Base-by-base conservation (phyloP, 306 rosid genomes). In the Glycyrrhiza uralensis region DNA sequence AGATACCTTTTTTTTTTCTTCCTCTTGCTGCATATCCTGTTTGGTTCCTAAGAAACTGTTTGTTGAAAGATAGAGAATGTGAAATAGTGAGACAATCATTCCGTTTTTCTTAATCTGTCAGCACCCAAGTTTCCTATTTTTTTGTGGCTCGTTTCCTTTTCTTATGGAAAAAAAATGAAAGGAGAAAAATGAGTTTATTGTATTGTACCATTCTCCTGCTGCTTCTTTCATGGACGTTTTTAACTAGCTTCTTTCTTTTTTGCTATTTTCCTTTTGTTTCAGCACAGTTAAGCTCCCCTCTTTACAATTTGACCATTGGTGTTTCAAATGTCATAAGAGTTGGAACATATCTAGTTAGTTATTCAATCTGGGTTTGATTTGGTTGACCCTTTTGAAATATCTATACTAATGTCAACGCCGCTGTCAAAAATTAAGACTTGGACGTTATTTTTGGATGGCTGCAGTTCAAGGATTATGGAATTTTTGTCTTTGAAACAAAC, bases 351-450 rank as follows among this genome's bases (percentile, higher is more conserved):
- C 41, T 55, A 69, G 38, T 4, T 8, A 6, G 7, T 57, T 67
- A 35, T 72, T 23, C 60, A 67, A 66, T 71, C 73, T 58, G 75
- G 81, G 79, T 69, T 22, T 45, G 44, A 59, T 49, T 79, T 69
- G 29, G 68, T 10, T 49, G 38, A 39, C 62, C 33, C 64, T 58
- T 72, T 59, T 69, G 7, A 33, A 54, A 49, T 4, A 26, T 65
- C 9, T 32, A 4, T n/a, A n/a, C n/a, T n/a, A n/a, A n/a, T 41
- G n/a, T 6, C 8, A 38, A 56, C 47, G 62, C 5, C 63, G 28
- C 44, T 54, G 69, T 62, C 42, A 3, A 11, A 42, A 26, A 32
- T 74, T 49, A 58, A 24, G 79, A 57, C 65, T 35, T 65, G 20
- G 15, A 55, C 32, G 72, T 59, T 65, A 19, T 32, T 35, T 76